Base-by-base conservation (phyloP, 257 asterid genomes). In the Ocimum tenuiflorum region DNA sequence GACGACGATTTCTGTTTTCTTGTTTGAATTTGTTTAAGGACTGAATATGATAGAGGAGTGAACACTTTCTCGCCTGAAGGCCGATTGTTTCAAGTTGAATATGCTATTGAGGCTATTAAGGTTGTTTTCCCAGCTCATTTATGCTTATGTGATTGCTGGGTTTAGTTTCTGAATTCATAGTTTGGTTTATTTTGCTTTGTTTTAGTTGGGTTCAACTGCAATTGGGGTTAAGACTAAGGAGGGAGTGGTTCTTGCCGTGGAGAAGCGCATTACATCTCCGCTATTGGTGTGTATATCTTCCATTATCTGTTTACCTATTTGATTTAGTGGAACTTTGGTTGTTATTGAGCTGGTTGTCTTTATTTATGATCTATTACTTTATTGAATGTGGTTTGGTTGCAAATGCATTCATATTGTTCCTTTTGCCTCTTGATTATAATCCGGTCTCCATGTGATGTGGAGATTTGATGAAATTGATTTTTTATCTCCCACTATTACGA, bases 21-120 rank as follows among this genome's bases (percentile, higher is more conserved):
- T 38, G 73, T 20, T 23, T 60, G 19, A 47, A 42, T 53, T 58
- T 48, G 17, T 12, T 66, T 38, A 45, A 91, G 97, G 88, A 88
- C 96, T 35, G 97, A 88, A 81, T 91, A 91, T 79, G 97, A 88
- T 80, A 79, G 95, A 76, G 95, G 95, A 74, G 96, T 89, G 39
- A 86, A 91, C 80, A 91, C 97, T 58, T 90, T 90, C 80, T 91
- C 97, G 7, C 97, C 95, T 3, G 97, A 91, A 82, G 97, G 96
- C 50, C 86, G 96, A 53, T 78, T 91, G 80, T 91, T 91, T 80
- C 97, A 86, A 78, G 96, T 88, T 31, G 96, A 88, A 63, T 88
- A 91, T 68, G 97, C 96, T 36, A 91, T 91, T 75, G 97, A 91
- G 67, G 96, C 96, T 11, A 91, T 90, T 59, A 91, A 91, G 92